Evolutionary conservation across 164 flowering plant species (phyloP), one percentile per base, ranked within the genome.

Genomic region (Sextonia rubra): DNA sequence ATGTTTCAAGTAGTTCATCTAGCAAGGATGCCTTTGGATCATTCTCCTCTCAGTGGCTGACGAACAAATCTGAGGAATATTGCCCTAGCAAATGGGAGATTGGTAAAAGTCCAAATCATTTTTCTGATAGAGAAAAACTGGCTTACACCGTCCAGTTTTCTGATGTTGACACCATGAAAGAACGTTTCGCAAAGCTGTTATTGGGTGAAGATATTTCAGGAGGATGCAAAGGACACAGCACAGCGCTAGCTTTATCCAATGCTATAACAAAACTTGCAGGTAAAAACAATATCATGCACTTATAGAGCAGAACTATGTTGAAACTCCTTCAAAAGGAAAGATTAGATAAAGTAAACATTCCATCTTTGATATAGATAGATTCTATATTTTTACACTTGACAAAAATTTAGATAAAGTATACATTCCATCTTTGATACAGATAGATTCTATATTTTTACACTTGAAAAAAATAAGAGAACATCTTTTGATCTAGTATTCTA

Each of bases 181-280:
- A 93, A 72, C 89, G 77, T 74, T 93, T 95, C 74, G 80, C 98
- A 26, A 91, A 87, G 80, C 84, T 95, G 27, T 79, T 95, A 69
- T 68, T 95, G 73, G 99, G 98, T 20, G 99, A 93, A 71, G 99
- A 95, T 84, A 47, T 85, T 22, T 86, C 93, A 0, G 99, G 99
- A 66, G 99, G 99, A 18, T 9, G 79, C 69, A 82, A 84, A 67
- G 98, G 98, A 44, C 70, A 83, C 20, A 70, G 79, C 77, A 76
- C 95, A 68, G 96, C 99, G 7, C 76, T 89, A 64, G 96, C 99
- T 60, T 78, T 95, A 74, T 93, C 99, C 66, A 91, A 90, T 82
- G 93, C 92, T 32, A 88, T 95, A 77, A 84, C 90, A 37, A 89
- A 81, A 78, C 94, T 95, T 76, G 93, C 91, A 69, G 92, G 99